Base-by-base conservation (phyloP, 352 stramenopile species). In the Elongisporangium senticosum region DNA sequence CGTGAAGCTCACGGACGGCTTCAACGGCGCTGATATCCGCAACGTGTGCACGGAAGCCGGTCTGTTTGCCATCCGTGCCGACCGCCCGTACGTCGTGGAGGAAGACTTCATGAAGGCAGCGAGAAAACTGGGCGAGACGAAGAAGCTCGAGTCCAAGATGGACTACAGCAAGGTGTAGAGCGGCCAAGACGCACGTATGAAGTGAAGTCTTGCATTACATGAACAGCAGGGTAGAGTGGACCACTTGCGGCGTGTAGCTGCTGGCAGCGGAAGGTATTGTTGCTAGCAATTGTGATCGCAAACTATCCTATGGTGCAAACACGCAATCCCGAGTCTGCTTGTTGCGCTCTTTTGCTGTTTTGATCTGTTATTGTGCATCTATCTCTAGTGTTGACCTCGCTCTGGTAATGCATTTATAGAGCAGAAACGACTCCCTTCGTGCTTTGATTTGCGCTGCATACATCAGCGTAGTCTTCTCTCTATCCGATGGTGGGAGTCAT, bases 21-120 rank as follows among this genome's bases (percentile, higher is more conserved):
- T 99, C 70, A 99, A 99, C 71, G 97, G 98, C 55, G 98, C 98
- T 19, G 98, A 99, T 78, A 98, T 99, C 76, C 90, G 97, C 40
- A 99, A 99, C 72, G 96, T 99, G 68, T 99, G 96, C 82, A 98
- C 91, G 40, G 91, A 98, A 69, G 89, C 91, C 26, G 91, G 89
- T 53, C 79, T 99, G 61, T 99, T 99, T 83, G 98, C 98, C 24
- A 99, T 99, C 74, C 91, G 98, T 51, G 93, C 88, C 11, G 97
- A 99, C 72, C 87, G 98, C 49, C 96, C 99, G 68, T 99, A 99
- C 82, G 96, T 99, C 22, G 74, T 99, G 19, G 97, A 99, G 71
- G 97, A 99, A 69, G 98, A 99, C 74, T 99, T 99, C 72, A 99
- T 99, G 96, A 99, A 99, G 87, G 97, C 97, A 2, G 97, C 96